These are phyloP conservation scores for Aspergillus hancockii DNA, from an alignment of 495 filamentous ascomycete genomes.

Conservation along the genomic window DNA sequence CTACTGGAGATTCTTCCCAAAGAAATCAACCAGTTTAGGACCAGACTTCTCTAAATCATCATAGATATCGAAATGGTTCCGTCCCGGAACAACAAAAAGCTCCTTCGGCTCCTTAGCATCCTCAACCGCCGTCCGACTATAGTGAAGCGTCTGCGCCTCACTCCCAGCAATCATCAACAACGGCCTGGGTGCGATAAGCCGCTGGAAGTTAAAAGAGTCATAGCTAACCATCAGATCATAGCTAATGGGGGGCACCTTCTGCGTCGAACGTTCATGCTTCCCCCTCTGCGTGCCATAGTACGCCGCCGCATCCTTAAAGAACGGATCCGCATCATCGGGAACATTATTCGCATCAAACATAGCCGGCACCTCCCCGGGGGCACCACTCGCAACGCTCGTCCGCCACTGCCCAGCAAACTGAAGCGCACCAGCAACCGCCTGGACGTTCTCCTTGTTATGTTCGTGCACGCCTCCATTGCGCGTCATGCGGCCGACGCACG, in stretches of 20 bases:
- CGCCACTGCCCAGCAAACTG: constrained; percentile 21
- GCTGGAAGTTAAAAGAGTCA: constrained; percentile 29
- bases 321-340: constrained; percentile 13
- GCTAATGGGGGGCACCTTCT: constrained; percentile 20
- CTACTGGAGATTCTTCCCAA: constrained; percentile 7
- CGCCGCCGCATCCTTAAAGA: constrained; percentile 19
- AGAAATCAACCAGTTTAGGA: constrained; percentile 37
- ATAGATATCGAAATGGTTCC: constrained; percentile 40
- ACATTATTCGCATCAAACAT: constrained; percentile 16
- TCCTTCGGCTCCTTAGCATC: constrained; percentile 39
- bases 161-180: constrained; percentile 41
- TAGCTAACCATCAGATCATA: constrained; percentile 35
- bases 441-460: constrained; percentile 15
- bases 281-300: constrained; percentile 30
- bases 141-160: constrained; percentile 31
- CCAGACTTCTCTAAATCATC: constrained; percentile 29
- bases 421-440: constrained; percentile 19
- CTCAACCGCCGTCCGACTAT: constrained; percentile 31
- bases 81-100: constrained; percentile 33
- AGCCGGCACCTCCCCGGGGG: constrained; percentile 11
- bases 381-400: constrained; percentile 16
- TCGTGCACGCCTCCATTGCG: constrained; percentile 25
- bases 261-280: constrained; percentile 19
- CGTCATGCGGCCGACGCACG: constrained; percentile 31
- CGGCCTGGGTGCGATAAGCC: constrained; percentile 34